A percentile compares a stretch with the other conserved stretches of the same genome.
Conservation (phyloP, 2,329 filamentous ascomycete species). For the Scedosporium boydii region DNA sequence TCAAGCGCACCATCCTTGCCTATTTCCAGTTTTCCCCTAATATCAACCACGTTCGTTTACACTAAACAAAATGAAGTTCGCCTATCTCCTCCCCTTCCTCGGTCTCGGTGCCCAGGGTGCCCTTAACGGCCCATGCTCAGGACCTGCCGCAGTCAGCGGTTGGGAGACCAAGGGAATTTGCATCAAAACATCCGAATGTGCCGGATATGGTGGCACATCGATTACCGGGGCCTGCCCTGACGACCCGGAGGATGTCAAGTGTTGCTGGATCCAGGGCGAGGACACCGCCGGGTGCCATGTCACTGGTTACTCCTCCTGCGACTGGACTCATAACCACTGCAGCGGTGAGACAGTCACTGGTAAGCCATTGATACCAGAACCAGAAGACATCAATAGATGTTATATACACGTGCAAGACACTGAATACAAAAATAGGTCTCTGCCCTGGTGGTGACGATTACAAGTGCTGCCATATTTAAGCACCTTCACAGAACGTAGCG, state of each 20-base stretch:
- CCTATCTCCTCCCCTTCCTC: neutral
- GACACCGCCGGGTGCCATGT: neutral
- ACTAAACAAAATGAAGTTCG: no score
- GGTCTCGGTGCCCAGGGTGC: neutral
- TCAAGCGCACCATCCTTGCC: no score
- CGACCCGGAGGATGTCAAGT: slow-evolving; percentile 6
- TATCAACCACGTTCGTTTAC: no score
- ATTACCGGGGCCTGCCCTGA: slow-evolving; percentile 5
- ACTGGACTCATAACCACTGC: slow-evolving; percentile 2
- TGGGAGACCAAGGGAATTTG: slow-evolving; percentile 6
- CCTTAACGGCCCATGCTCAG: slow-evolving; percentile 7
- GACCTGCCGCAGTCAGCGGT: neutral
- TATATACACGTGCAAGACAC: no score
- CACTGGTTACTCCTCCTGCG: neutral
- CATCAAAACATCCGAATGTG: slow-evolving; percentile 5
- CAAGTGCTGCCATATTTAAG: slow-evolving; percentile 4
- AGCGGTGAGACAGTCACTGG: neutral
- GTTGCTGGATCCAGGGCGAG: slow-evolving; percentile 1
- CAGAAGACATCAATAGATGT: neutral
- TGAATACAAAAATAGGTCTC: neutral
- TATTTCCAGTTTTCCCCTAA: no score
- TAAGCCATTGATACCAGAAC: neutral
- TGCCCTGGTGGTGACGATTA: slow-evolving; percentile 6
- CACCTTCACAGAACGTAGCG: no score
- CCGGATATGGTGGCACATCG: neutral